Evolutionary conservation across 2,329 filamentous ascomycete species (phyloP), one percentile per base, ranked within the genome.

Genomic region (Neoscytalidium dimidiatum): DNA sequence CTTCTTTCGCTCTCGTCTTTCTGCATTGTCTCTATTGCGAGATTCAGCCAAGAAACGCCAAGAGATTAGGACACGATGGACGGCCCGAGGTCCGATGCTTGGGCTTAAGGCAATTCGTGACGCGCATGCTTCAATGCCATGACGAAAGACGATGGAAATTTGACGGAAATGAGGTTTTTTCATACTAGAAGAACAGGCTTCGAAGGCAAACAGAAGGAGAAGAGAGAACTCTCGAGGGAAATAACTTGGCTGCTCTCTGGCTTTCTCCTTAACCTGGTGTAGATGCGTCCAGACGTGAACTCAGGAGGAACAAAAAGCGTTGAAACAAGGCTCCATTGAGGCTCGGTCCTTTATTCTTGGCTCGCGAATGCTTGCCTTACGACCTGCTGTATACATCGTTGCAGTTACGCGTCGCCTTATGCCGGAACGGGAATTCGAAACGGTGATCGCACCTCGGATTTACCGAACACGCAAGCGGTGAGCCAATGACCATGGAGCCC

Each of bases 361-460:
- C 56, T 29, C 53, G 53, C 4, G 14, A 44, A 29, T 29, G 53
- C 38, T 23, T 19, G 53, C 53, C 35, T 43, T 58, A 23, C 35
- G 38, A 58, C 38, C 35, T 58, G 41, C 56, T 44, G n/a, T 60
- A 60, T 46, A 60, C 41, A 58, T 31, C n/a, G 23, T 31, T 23
- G 56, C 41, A n/a, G 41, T 60, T 44, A 60, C 56, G 56, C 56
- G 56, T 60, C 56, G 41, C 28, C 38, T 46, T 60, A 60, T 23
- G 26, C 56, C 35, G 1, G 4, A 46, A 31, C 3, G 46, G 28
- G 56, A 19, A 29, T 31, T 60, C 38, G n/a, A 28, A 44, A 33
- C 19, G 56, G 8, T 14, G 56, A 60, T 60, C 56, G 19, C 19
- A n/a, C 5, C 11, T 60, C 28, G 56, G 56, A 2, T 21, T 19